Evolutionary conservation across 2,329 filamentous ascomycete genomes (phyloP).

Genomic region (Aspergillus awamori): DNA sequence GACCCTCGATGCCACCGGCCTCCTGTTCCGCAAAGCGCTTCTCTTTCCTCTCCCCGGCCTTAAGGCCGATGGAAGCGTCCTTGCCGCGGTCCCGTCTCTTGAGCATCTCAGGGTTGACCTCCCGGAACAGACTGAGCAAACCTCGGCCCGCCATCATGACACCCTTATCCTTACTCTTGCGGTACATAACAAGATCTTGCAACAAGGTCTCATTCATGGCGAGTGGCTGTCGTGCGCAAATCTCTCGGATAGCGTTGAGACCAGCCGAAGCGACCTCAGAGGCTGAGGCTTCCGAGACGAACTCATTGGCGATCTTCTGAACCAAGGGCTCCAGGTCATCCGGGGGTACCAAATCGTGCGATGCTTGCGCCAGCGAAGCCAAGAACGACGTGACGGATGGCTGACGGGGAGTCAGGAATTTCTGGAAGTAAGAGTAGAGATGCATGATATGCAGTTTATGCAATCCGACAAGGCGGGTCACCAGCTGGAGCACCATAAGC

Average conservation of each 20-base stretch:
- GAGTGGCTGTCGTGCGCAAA: constrained; percentile 89
- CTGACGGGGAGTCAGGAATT: constrained; percentile 85
- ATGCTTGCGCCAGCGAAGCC: constrained; percentile 87
- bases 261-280: constrained; percentile 89
- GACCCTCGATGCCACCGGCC: constrained; percentile 80
- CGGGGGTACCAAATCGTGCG: constrained; percentile 87
- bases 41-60: constrained; percentile 72
- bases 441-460: constrained; percentile 89
- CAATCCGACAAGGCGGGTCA: constrained; percentile 86
- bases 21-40: constrained; percentile 82
- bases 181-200: constrained; percentile 93
- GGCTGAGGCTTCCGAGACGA: constrained; percentile 91
- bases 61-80: constrained; percentile 81
- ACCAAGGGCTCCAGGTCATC: constrained; percentile 89
- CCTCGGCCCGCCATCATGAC: constrained; percentile 99
- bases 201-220: constrained; percentile 95
- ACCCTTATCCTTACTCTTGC: constrained; percentile 97
- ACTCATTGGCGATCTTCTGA: constrained; percentile 96
- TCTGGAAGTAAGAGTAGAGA: constrained; percentile 95
- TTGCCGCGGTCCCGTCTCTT: constrained; percentile 90
- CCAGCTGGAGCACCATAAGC: constrained; percentile 83
- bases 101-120: constrained; percentile 85
- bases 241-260: constrained; percentile 90
- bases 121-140: constrained; percentile 84
- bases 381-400: constrained; percentile 90